Conservation (phyloP, 345 rosid genomes). For the Xanthoceras sorbifolium region DNA sequence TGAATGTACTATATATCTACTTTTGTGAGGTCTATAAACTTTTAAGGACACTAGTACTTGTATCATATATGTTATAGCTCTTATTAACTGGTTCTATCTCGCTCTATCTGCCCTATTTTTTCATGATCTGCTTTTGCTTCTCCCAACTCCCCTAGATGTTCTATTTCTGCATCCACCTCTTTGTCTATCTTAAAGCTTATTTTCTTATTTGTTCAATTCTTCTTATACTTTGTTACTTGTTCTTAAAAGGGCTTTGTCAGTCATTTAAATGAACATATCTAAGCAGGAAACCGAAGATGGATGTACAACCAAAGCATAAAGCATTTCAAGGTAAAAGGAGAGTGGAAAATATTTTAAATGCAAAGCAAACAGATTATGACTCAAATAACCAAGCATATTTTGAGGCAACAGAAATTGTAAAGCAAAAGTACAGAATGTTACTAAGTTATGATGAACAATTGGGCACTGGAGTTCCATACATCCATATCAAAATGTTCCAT, state of each 20-base stretch:
- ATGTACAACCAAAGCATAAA: conserved; percentile 6
- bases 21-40: neutral
- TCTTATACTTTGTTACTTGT: neutral
- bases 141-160: neutral
- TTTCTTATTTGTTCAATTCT: neutral
- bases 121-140: neutral
- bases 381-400: neutral
- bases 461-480: neutral
- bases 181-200: neutral
- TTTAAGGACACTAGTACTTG: neutral
- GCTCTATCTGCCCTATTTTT: neutral
- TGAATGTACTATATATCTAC: neutral
- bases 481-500: neutral
- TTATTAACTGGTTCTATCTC: neutral
- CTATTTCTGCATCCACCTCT: neutral
- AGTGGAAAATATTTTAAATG: neutral
- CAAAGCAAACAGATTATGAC: neutral
- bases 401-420: neutral
- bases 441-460: neutral
- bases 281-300: neutral
- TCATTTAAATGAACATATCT: neutral
- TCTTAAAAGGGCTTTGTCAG: neutral
- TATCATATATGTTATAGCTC: neutral
- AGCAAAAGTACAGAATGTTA: neutral
- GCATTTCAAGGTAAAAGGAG: neutral